These are phyloP conservation scores for Phoma sp. DNA, from an alignment of 2,329 filamentous ascomycete genomes.

Conservation along the genomic window DNA sequence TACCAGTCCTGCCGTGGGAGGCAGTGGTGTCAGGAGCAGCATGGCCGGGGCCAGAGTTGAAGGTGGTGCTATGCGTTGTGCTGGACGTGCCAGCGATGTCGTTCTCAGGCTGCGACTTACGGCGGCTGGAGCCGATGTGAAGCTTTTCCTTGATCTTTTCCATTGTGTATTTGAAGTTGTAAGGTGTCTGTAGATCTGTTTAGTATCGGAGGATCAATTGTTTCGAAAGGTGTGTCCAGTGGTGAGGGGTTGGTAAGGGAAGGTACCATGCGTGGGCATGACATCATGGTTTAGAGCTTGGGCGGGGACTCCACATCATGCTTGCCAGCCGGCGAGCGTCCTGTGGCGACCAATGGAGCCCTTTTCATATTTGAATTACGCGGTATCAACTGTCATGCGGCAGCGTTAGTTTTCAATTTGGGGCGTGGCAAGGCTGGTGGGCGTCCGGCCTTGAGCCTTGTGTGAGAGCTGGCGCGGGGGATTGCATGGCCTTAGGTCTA, in stretches of 20 bases:
- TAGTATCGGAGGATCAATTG: slow-evolving; percentile 11
- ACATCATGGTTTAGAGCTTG: slow-evolving; percentile 3
- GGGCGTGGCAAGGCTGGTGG: slow-evolving; percentile 7
- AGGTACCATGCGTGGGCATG: too few species aligned
- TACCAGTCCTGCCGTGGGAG: slow-evolving; percentile 11
- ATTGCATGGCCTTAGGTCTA: neutral
- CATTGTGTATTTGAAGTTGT: slow-evolving; percentile 27
- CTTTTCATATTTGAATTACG: slow-evolving; percentile 1
- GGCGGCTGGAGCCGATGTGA: slow-evolving; percentile 40
- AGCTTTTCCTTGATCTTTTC: slow-evolving; percentile 48
- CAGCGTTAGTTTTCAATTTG: neutral
- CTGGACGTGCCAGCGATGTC: slow-evolving; percentile 12
- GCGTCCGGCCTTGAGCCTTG: neutral
- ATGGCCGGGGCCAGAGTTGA: slow-evolving; percentile 20
- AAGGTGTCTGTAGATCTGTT: slow-evolving; percentile 10
- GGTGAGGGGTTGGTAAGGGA: slow-evolving; percentile 12
- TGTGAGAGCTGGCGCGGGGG: too few species aligned
- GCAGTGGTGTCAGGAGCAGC: slow-evolving; percentile 28
- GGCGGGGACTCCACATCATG: slow-evolving; percentile 12
- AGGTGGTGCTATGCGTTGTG: slow-evolving; percentile 19
- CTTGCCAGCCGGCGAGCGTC: slow-evolving; percentile 9
- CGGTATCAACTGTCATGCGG: slow-evolving; percentile 12
- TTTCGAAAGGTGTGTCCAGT: slow-evolving; percentile 6
- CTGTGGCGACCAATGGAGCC: slow-evolving; percentile 2
- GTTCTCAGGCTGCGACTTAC: slow-evolving; percentile 42